Base-by-base conservation (phyloP, 768 basidiomycete genomes). In the Auriscalpium vulgare region DNA sequence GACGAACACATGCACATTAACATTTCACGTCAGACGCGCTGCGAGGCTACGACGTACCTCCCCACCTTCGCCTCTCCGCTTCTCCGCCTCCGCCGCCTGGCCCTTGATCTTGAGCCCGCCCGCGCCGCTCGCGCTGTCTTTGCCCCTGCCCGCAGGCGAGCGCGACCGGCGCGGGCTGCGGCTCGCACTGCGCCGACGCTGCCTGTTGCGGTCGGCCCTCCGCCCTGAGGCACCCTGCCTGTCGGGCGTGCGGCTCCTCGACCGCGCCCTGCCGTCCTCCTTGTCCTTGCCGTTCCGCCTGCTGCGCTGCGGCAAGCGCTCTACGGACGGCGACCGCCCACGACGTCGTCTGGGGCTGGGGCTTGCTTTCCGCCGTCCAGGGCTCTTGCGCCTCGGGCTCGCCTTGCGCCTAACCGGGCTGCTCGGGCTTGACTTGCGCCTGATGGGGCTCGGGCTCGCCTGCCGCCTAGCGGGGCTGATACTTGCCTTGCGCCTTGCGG, bases 71-170 rank as follows among this genome's bases (percentile, higher is more conserved):
- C 74, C 78, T 71, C 74, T 79, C 65, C 71, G 74, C 58, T 56
- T 50, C 51, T 76, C 81, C 61, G 77, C 78, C 13, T 69, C 70
- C 55, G 80, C 82, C 0, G 78, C 78, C 63, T 88, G 87, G 11
- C 88, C 88, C 65, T 85, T 87, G 67, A 91, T 91, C 67, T 83
- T 87, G 47, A 91, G 68, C 63, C 87, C 86, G 8, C 76, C 75
- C 23, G 59, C 62, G 53, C 71, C 62, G 45, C 53, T 64, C 71
- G 40, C 73, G 4, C 66, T 10, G 61, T 61, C 43, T 46, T 54
- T 51, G 23, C 48, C 52, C 50, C 56, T 61, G 37, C 55, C 62
- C 40, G 51, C 53, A 47, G 48, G 23, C 55, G 55, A 43, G 55
- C n/a, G 34, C 29, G 47, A 34, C 19, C 21, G 21, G 44, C 61